phyloP scores from a whole-genome alignment of 139 green algal genomes.

The Microglena sp. region DNA sequence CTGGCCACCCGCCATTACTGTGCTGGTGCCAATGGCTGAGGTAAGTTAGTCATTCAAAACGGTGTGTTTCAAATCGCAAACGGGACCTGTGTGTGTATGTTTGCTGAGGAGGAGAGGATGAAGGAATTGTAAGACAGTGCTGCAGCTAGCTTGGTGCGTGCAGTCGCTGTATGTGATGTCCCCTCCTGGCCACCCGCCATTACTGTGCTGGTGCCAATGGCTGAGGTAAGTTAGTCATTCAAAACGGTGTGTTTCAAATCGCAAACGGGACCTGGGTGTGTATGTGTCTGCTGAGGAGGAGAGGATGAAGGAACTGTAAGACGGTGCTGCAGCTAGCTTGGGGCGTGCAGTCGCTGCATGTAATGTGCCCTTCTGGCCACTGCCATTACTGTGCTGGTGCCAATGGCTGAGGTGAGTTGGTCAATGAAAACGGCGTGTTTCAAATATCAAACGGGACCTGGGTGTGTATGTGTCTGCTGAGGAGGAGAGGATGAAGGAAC shows the following conservation, averaged over 20 bases:
- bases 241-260: too few species aligned
- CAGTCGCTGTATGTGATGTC: slow-evolving; percentile 21
- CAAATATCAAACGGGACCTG: too few species aligned
- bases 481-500: slow-evolving; percentile 24
- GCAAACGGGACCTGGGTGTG: too few species aligned
- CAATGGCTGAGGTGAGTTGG: slow-evolving; percentile 20
- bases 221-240: slow-evolving; percentile 18
- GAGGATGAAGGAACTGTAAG: slow-evolving; percentile 24
- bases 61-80: too few species aligned
- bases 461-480: slow-evolving; percentile 63
- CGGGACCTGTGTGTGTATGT: slow-evolving; percentile 68
- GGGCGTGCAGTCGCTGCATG: slow-evolving; percentile 24
- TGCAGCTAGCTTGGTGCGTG: slow-evolving; percentile 22
- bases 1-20: slow-evolving; percentile 46
- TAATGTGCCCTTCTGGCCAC: slow-evolving; percentile 46
- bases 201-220: slow-evolving; percentile 20
- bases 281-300: slow-evolving; percentile 49
- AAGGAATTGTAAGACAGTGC: slow-evolving; percentile 24
- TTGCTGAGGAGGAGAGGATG: slow-evolving; percentile 33
- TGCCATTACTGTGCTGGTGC: slow-evolving; percentile 25
- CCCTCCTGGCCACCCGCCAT: slow-evolving; percentile 51
- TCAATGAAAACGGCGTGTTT: too few species aligned
- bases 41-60: too few species aligned
- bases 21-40: slow-evolving; percentile 23
- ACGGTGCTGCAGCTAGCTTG: slow-evolving; percentile 17